phyloP scores from a whole-genome alignment of 2,329 filamentous ascomycete species.

The Diplocarpon mali region DNA sequence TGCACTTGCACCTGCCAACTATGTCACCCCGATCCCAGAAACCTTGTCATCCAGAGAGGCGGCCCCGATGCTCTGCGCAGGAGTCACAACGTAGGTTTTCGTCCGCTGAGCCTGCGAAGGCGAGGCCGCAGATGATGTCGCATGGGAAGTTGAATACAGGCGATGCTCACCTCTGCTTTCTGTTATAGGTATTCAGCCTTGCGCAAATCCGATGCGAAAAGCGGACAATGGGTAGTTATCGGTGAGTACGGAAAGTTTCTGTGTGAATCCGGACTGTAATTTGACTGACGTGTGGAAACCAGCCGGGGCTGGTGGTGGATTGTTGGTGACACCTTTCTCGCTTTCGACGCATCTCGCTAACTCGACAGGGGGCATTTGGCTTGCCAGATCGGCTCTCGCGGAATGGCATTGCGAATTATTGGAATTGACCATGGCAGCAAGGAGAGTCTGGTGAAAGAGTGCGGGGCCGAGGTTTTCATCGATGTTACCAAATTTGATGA shows the following conservation, averaged over 20 bases:
- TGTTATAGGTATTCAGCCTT: constrained; percentile 45
- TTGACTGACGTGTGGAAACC: constrained; percentile 12
- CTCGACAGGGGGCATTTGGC: constrained; percentile 43
- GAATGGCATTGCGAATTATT: constrained; percentile 52
- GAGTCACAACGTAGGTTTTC: constrained; percentile 41
- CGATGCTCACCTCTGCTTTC: constrained; percentile 16
- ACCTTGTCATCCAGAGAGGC: constrained; percentile 46
- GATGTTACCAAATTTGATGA: constrained; percentile 44
- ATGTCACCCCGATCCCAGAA: constrained; percentile 60
- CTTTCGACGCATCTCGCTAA: constrained; percentile 7
- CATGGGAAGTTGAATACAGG: constrained; percentile 8
- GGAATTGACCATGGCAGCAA: constrained; percentile 55
- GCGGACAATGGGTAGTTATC: constrained; percentile 27
- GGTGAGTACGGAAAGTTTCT: constrained; percentile 13
- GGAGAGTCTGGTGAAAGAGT: constrained; percentile 42
- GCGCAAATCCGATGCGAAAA: constrained; percentile 44
- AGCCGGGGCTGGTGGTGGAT: constrained; percentile 51
- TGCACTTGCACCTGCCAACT: constrained; percentile 49
- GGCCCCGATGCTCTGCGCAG: constrained; percentile 57
- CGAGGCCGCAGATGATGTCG: constrained; percentile 17
- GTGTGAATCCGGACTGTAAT: constrained; percentile 2
- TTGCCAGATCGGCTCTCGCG: constrained; percentile 44
- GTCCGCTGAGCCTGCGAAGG: constrained; percentile 1
- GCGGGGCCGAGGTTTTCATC: constrained; percentile 56
- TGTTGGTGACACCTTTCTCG: constrained; percentile 12